Conservation (phyloP, 495 filamentous ascomycete genomes). For the Apiosordaria backusii region DNA sequence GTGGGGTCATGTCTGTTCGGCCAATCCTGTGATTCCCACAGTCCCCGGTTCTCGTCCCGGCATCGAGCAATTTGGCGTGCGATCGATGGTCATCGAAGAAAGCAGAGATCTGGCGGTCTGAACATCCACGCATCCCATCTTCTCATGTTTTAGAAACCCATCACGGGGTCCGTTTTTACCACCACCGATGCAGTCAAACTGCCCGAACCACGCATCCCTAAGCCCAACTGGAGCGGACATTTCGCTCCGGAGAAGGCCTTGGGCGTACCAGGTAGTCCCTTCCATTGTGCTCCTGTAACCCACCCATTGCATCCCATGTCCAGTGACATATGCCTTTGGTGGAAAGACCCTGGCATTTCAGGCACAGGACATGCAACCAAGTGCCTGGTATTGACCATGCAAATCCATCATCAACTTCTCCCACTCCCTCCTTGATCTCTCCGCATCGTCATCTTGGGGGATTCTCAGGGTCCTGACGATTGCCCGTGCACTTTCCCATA, state of each 20-base stretch:
- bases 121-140: not conserved
- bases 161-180: not conserved
- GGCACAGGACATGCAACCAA: not conserved
- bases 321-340: not conserved
- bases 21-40: constrained; percentile 6
- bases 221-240: not conserved
- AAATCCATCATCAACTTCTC: not conserved
- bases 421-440: not conserved
- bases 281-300: not conserved
- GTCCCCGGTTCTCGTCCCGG: not conserved
- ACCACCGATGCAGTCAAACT: not conserved
- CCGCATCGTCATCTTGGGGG: not conserved
- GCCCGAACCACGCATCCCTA: not conserved
- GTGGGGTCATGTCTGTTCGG: not conserved
- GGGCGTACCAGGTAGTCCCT: not conserved
- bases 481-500: not conserved
- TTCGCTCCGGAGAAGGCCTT: not conserved
- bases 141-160: not conserved
- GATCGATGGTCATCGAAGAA: constrained; percentile 1
- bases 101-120: not conserved
- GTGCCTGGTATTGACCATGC: not conserved
- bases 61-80: constrained; percentile 10
- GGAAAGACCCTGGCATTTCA: not conserved
- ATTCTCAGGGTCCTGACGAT: not conserved
- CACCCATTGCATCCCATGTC: not conserved